These are phyloP conservation scores for Amanita subjunquillea DNA, from an alignment of 768 basidiomycete species.

Conservation along the genomic window DNA sequence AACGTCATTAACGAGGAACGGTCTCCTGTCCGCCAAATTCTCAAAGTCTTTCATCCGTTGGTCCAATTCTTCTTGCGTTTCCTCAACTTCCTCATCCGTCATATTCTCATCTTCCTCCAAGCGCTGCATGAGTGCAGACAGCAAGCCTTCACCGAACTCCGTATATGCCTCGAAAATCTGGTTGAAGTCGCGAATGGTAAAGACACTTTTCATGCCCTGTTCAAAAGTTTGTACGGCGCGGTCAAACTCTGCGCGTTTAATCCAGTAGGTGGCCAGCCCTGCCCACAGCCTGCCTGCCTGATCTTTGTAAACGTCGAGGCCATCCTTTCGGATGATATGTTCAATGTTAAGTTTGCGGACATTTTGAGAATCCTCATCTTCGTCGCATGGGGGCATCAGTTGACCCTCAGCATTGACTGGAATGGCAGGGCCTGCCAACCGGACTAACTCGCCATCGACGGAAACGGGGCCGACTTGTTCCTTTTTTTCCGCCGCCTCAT, in stretches of 20 bases:
- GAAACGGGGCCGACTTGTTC: conserved; percentile 30
- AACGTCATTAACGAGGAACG: conserved; percentile 95
- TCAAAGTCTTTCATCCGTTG: conserved; percentile 87
- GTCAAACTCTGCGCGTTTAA: conserved; percentile 93
- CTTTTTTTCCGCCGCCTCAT: conserved; percentile 26
- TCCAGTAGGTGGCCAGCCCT: conserved; percentile 96
- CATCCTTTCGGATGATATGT: conserved; percentile 74
- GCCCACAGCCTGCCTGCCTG: conserved; percentile 96
- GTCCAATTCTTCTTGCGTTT: conserved; percentile 80
- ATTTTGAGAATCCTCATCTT: conserved; percentile 76
- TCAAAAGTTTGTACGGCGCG: conserved; percentile 85
- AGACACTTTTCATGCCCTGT: conserved; percentile 67
- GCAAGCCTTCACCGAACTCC: conserved; percentile 86
- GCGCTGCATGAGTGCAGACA: conserved; percentile 82
- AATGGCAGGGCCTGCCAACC: conserved; percentile 59
- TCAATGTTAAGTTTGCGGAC: conserved; percentile 76
- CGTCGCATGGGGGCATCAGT: conserved; percentile 46
- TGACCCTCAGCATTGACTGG: conserved; percentile 42
- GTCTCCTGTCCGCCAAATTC: conserved; percentile 87
- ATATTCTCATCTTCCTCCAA: conserved; percentile 77
- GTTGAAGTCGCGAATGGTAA: conserved; percentile 94
- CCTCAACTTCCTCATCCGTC: conserved; percentile 69
- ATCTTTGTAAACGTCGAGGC: conserved; percentile 85
- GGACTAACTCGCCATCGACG: conserved; percentile 52
- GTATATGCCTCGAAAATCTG: conserved; percentile 97